Evolutionary conservation across 176 grass and related monocot species (phyloP).

Genomic region (Bothriochloa decipiens): DNA sequence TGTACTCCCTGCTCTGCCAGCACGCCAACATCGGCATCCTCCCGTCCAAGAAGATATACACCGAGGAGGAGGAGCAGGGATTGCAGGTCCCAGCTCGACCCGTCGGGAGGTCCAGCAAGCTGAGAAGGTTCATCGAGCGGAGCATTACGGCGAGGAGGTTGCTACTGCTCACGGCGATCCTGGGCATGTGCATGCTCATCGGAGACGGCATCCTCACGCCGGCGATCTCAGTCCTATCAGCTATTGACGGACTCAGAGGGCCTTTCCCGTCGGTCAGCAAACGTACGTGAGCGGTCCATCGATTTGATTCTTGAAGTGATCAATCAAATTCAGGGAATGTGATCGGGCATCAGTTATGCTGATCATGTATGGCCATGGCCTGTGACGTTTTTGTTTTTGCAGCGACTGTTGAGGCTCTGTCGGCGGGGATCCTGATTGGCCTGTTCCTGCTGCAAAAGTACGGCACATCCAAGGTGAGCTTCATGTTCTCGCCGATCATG

Average conservation of each 20-base stretch:
- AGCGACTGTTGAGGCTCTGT: slow-evolving; percentile 54
- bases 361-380: no score
- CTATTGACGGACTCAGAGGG: slow-evolving; percentile 68
- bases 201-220: slow-evolving; percentile 90
- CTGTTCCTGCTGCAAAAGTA: slow-evolving; percentile 81
- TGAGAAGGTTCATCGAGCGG: slow-evolving; percentile 65
- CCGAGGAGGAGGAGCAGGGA: slow-evolving; percentile 30
- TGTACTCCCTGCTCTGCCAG: slow-evolving; percentile 80
- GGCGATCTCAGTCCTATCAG: slow-evolving; percentile 75
- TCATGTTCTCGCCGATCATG: slow-evolving; percentile 91
- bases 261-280: slow-evolving; percentile 67
- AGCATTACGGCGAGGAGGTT: slow-evolving; percentile 69
- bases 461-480: slow-evolving; percentile 80
- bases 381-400: background rate
- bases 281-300: slow-evolving; percentile 34
- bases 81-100: background rate
- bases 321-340: no score
- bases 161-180: slow-evolving; percentile 67
- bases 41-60: slow-evolving; percentile 61
- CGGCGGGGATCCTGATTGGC: slow-evolving; percentile 65
- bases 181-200: slow-evolving; percentile 90
- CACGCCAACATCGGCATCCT: slow-evolving; percentile 76
- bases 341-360: no score
- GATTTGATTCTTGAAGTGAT: no score
- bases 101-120: slow-evolving; percentile 47